These are phyloP conservation scores for Tothia fuscella DNA, from an alignment of 2,329 filamentous ascomycete genomes.

Conservation along the genomic window DNA sequence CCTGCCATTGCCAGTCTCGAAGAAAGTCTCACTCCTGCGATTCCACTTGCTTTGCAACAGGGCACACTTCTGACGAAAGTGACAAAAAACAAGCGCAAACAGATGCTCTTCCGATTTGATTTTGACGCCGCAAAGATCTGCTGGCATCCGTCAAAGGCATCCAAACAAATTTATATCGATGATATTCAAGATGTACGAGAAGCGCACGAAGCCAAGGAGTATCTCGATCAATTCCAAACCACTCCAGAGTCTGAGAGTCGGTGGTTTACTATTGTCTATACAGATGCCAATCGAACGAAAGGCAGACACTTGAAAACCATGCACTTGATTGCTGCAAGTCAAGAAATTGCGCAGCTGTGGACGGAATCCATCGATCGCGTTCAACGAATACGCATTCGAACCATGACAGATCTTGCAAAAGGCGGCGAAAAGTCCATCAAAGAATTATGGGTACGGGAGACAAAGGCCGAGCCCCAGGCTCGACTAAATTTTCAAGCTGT, in stretches of 20 bases:
- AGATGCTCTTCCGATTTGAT: conserved; percentile 68
- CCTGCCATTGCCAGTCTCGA: conserved; percentile 10
- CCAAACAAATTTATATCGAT: conserved; percentile 85
- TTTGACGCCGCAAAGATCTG: conserved; percentile 73
- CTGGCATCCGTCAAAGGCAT: conserved; percentile 69
- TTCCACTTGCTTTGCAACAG: conserved; percentile 63
- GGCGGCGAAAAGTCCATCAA: conserved; percentile 64
- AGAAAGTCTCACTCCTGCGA: conserved; percentile 52
- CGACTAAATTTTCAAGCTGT: conserved; percentile 67
- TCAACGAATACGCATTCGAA: conserved; percentile 71
- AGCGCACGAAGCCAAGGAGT: conserved; percentile 72
- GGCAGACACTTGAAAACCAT: conserved; percentile 61
- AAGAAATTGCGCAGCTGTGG: conserved; percentile 65
- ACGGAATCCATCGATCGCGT: conserved; percentile 73
- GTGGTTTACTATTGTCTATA: conserved; percentile 88
- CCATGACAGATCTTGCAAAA: conserved; percentile 80
- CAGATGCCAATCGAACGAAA: conserved; percentile 64
- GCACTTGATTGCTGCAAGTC: conserved; percentile 71
- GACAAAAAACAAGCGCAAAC: conserved; percentile 66
- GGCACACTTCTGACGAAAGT: conserved; percentile 73
- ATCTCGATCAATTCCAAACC: conserved; percentile 51
- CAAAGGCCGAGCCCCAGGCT: conserved; percentile 53
- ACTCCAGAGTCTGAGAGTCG: conserved; percentile 51
- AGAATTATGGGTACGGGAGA: conserved; percentile 77
- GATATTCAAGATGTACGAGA: conserved; percentile 85